Evolutionary conservation across 768 basidiomycete genomes (phyloP).

Genomic region (Trametes coccinea): DNA sequence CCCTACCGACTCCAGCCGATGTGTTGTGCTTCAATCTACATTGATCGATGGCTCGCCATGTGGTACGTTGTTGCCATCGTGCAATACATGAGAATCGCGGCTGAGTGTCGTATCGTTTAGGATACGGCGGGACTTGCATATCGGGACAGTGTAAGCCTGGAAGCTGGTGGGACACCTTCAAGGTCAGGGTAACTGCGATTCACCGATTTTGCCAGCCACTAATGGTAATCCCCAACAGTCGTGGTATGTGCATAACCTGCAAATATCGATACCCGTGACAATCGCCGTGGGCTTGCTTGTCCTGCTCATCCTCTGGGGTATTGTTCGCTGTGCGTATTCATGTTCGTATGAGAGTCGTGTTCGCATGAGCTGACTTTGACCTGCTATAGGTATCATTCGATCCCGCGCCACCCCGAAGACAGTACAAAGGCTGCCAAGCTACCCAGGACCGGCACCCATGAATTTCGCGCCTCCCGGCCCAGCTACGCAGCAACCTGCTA

Average conservation of each 20-base stretch:
- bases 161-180: conserved; percentile 57
- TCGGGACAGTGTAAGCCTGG: conserved; percentile 64
- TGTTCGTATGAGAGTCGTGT: no score
- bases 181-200: conserved; percentile 40
- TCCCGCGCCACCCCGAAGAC: neutral
- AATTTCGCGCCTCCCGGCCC: conserved; percentile 10
- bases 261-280: conserved; percentile 79
- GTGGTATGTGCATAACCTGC: conserved; percentile 75
- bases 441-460: conserved; percentile 11
- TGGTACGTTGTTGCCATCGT: conserved; percentile 45
- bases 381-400: neutral
- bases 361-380: neutral
- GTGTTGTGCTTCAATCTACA: conserved; percentile 66
- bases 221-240: conserved; percentile 42
- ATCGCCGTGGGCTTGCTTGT: conserved; percentile 66
- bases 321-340: conserved; percentile 16
- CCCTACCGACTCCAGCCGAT: conserved; percentile 58
- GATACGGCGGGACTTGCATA: conserved; percentile 70
- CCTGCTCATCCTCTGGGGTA: conserved; percentile 38
- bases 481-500: conserved; percentile 3
- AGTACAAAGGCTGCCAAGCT: conserved; percentile 7
- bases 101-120: conserved; percentile 32
- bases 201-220: conserved; percentile 15
- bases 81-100: no score
- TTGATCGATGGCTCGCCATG: conserved; percentile 85